Conservation (phyloP, 108 stramenopile species). For the Cyclotella atomus region DNA sequence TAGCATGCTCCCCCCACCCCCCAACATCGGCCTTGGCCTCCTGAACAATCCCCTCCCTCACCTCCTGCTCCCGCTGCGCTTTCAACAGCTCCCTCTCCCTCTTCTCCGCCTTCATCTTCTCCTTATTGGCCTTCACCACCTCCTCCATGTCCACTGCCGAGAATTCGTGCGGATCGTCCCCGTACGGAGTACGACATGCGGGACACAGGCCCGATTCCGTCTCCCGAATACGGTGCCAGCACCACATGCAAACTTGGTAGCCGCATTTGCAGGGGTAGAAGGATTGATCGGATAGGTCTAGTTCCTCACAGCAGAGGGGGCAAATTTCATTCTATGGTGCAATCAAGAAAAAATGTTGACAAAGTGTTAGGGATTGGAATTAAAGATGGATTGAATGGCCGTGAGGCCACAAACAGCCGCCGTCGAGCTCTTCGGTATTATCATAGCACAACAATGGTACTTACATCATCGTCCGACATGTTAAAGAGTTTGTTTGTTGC, state of each 20-base stretch:
- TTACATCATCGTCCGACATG: neutral
- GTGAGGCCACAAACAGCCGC: neutral
- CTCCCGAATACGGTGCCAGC: conserved; percentile 98
- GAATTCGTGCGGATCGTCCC: conserved; percentile 97
- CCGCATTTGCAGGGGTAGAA: conserved; percentile 99
- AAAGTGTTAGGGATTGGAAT: conserved; percentile 1
- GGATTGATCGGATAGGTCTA: conserved; percentile 95
- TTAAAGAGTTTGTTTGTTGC: neutral
- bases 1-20: conserved; percentile 27
- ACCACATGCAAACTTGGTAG: conserved; percentile 99
- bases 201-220: conserved; percentile 96
- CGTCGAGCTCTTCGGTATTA: neutral
- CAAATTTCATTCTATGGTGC: conserved; percentile 62
- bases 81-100: conserved; percentile 71
- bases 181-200: conserved; percentile 96
- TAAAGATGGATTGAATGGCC: neutral
- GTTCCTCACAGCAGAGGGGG: conserved; percentile 97
- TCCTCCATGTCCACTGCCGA: conserved; percentile 93
- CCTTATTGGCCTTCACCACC: conserved; percentile 88
- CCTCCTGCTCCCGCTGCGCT: conserved; percentile 62
- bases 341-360: too few species aligned
- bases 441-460: neutral
- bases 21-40: conserved; percentile 39
- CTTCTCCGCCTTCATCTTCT: conserved; percentile 85
- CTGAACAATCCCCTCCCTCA: conserved; percentile 38